Evolutionary conservation across 257 asterid species (phyloP).

Genomic region (Solanum chmielewskii): DNA sequence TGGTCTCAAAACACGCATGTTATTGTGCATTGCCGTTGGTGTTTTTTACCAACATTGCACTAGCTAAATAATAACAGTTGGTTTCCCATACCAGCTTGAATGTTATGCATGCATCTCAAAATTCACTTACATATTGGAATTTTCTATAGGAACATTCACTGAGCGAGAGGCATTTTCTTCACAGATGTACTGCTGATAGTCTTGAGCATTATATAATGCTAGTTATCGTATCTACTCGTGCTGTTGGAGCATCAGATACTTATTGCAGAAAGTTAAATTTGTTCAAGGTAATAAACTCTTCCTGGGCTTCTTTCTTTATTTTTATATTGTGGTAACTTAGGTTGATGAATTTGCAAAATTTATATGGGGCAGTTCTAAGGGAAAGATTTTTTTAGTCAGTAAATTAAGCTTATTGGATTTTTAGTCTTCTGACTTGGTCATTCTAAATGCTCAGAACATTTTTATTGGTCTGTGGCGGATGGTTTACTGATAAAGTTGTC

Average conservation of each 20-base stretch:
- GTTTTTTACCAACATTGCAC: neutral
- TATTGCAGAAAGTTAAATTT: constrained; percentile 48
- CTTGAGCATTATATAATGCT: constrained; percentile 62
- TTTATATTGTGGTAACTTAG: neutral
- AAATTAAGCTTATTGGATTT: neutral
- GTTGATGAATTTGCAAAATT: neutral
- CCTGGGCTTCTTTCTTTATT: neutral
- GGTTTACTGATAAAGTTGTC: neutral
- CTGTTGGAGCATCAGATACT: constrained; percentile 66
- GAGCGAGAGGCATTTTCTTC: neutral
- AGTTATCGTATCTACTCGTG: constrained; percentile 50
- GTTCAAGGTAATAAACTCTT: constrained; percentile 57
- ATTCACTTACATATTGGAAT: neutral
- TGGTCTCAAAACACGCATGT: neutral
- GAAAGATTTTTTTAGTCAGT: neutral
- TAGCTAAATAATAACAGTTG: neutral
- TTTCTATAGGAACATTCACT: neutral
- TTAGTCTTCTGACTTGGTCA: neutral
- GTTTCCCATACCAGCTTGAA: neutral
- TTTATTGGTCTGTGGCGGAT: neutral
- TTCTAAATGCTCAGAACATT: neutral
- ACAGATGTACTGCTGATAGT: constrained; percentile 50
- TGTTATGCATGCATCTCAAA: neutral
- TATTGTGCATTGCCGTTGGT: neutral
- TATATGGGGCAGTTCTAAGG: neutral